A percentile compares a stretch with the other conserved stretches of the same genome.
Conservation (phyloP, 257 asterid species). For the Primulina eburnea region DNA sequence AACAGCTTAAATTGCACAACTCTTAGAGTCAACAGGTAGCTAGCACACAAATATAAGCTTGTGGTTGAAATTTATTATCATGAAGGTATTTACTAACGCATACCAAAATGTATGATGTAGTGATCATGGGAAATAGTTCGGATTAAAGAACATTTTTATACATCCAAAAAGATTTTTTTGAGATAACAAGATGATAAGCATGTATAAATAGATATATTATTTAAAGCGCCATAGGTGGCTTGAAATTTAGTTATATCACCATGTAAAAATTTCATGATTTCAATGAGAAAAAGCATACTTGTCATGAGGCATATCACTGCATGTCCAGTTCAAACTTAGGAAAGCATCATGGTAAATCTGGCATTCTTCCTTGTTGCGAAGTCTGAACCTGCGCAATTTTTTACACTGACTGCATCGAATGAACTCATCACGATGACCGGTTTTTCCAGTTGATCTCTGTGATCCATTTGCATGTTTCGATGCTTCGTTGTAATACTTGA, state of each 20-base stretch:
- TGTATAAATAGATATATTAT: too few relatives aligned
- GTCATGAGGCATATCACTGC: constrained; percentile 47
- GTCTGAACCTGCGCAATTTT: constrained; percentile 50
- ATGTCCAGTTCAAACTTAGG: constrained; percentile 39
- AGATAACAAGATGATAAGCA: not conserved
- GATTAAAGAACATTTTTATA: too few relatives aligned
- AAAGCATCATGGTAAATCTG: constrained; percentile 48
- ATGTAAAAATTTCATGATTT: not conserved
- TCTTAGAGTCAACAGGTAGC: not conserved
- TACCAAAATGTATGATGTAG: not conserved
- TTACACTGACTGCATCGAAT: constrained; percentile 40
- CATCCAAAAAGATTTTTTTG: not conserved
- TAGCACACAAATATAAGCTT: not conserved
- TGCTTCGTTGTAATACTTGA: constrained; percentile 46
- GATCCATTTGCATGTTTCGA: constrained; percentile 42
- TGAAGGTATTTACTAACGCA: not conserved
- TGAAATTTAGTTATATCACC: not conserved
- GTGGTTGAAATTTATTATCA: not conserved
- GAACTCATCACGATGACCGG: constrained; percentile 50
- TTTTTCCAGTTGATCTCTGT: constrained; percentile 32
- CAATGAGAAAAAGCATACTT: constrained; percentile 35
- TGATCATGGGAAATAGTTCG: too few relatives aligned
- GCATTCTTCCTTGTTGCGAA: constrained; percentile 52
- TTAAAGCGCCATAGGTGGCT: not conserved
- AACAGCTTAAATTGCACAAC: not conserved